Evolutionary conservation across 495 filamentous ascomycete genomes (phyloP).

Genomic region (Daldinia decipiens): DNA sequence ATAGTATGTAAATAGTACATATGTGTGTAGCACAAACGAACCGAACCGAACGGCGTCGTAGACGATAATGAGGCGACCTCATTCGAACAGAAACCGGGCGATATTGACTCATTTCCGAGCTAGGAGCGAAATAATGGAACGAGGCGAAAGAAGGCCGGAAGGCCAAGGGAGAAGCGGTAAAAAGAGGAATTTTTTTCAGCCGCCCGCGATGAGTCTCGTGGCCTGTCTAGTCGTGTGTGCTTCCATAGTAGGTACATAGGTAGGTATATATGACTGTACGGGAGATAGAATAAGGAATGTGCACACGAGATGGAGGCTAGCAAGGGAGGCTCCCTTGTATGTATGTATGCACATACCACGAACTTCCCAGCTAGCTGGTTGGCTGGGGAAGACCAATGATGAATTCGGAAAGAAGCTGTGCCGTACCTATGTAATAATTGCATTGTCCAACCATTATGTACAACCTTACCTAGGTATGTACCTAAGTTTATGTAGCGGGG

Average conservation of each 20-base stretch:
- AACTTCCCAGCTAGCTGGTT: neutral
- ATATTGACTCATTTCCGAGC: slow-evolving; percentile 27
- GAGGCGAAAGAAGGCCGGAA: slow-evolving; percentile 20
- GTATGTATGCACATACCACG: no score
- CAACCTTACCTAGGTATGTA: neutral
- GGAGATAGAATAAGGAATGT: slow-evolving; percentile 27
- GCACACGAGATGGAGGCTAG: slow-evolving; percentile 27
- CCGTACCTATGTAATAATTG: neutral
- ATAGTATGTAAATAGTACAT: slow-evolving; percentile 7
- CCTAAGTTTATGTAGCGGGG: neutral
- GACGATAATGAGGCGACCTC: slow-evolving; percentile 26
- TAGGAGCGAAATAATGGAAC: slow-evolving; percentile 32
- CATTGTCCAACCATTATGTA: slow-evolving; percentile 3
- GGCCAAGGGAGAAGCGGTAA: slow-evolving; percentile 4
- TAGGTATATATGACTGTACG: neutral
- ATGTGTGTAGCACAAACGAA: neutral
- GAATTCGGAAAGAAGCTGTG: slow-evolving; percentile 4
- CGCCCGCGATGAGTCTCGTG: slow-evolving; percentile 12
- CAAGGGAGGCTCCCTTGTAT: slow-evolving; percentile 20
- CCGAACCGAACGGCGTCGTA: neutral
- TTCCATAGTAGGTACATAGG: no score
- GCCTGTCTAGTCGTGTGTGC: slow-evolving; percentile 2
- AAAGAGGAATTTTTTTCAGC: neutral
- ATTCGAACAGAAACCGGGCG: slow-evolving; percentile 16
- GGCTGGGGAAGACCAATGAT: neutral